These are phyloP conservation scores for Oemleria cerasiformis DNA, from an alignment of 306 rosid genomes.

Conservation along the genomic window DNA sequence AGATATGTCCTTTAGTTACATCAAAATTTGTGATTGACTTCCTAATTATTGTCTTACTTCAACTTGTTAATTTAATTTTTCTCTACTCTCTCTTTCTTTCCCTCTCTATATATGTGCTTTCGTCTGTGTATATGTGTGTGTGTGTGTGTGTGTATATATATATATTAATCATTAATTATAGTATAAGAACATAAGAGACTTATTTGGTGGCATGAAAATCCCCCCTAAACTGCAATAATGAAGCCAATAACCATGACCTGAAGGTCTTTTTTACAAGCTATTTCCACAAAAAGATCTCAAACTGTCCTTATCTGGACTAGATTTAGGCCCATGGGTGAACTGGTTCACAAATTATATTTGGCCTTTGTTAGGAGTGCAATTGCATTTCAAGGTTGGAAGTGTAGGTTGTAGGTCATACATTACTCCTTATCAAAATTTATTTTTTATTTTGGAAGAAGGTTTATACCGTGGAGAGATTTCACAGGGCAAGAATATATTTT, in stretches of 20 bases:
- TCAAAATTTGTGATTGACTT: slow-evolving; percentile 15
- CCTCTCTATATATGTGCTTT: not conserved
- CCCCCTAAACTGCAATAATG: not conserved
- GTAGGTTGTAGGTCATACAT: not conserved
- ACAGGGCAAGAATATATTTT: not conserved
- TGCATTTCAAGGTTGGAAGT: not conserved
- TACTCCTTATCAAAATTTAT: not conserved
- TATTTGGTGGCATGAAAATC: not conserved
- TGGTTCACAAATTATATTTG: not conserved
- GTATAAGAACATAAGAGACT: not conserved
- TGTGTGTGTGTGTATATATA: no score
- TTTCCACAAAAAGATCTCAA: not conserved
- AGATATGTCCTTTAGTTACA: slow-evolving; percentile 20
- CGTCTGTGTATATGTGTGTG: not conserved
- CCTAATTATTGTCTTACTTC: slow-evolving; percentile 16
- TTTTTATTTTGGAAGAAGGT: not conserved
- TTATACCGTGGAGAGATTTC: not conserved
- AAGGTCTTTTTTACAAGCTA: not conserved
- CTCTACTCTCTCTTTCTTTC: not conserved
- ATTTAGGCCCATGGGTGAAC: not conserved
- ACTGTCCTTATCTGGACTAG: not conserved
- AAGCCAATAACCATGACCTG: not conserved
- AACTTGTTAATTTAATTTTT: slow-evolving; percentile 15
- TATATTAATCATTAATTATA: not conserved
- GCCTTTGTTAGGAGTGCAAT: not conserved